phyloP scores from a whole-genome alignment of 2,329 filamentous ascomycete genomes.

The Biscogniauxia sp. region DNA sequence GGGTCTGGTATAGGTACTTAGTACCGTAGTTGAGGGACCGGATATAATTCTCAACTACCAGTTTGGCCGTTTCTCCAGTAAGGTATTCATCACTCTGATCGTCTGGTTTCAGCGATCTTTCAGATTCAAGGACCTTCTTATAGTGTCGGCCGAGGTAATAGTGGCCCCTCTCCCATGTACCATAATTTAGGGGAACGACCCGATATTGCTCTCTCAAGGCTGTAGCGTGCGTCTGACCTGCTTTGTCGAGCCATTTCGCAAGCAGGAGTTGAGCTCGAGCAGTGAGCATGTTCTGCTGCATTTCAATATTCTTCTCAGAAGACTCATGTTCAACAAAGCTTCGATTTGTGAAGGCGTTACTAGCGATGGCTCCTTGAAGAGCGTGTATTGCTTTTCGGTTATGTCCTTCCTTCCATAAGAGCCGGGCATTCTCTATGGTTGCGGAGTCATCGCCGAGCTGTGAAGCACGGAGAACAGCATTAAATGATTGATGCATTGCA shows the following conservation, averaged over 20 bases:
- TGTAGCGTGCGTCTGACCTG: slow-evolving; percentile 86
- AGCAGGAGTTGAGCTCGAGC: slow-evolving; percentile 81
- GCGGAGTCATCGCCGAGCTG: slow-evolving; percentile 81
- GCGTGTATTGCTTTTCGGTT: slow-evolving; percentile 93
- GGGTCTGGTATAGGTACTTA: slow-evolving; percentile 93
- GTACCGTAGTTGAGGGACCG: slow-evolving; percentile 84
- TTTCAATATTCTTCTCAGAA: slow-evolving; percentile 40
- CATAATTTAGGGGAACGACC: slow-evolving; percentile 67
- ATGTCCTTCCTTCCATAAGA: slow-evolving; percentile 91
- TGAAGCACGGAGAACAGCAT: slow-evolving; percentile 86
- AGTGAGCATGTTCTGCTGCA: slow-evolving; percentile 60
- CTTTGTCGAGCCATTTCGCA: slow-evolving; percentile 93
- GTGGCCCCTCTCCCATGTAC: slow-evolving; percentile 91
- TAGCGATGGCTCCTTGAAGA: slow-evolving; percentile 80
- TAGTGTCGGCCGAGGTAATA: slow-evolving; percentile 97
- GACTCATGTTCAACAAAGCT: slow-evolving; percentile 36
- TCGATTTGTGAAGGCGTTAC: slow-evolving; percentile 67
- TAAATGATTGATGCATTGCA: slow-evolving; percentile 84
- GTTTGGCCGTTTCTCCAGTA: slow-evolving; percentile 75
- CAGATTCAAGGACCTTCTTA: slow-evolving; percentile 90
- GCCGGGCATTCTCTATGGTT: slow-evolving; percentile 88
- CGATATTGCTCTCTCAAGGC: slow-evolving; percentile 81
- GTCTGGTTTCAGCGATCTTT: slow-evolving; percentile 71
- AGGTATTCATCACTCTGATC: slow-evolving; percentile 77
- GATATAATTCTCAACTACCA: slow-evolving; percentile 92